Percentiles rank a stretch among this genome's conserved stretches.
Evolutionary conservation across 2,329 filamentous ascomycete genomes (phyloP).

Genomic region (Penicillium sp.): DNA sequence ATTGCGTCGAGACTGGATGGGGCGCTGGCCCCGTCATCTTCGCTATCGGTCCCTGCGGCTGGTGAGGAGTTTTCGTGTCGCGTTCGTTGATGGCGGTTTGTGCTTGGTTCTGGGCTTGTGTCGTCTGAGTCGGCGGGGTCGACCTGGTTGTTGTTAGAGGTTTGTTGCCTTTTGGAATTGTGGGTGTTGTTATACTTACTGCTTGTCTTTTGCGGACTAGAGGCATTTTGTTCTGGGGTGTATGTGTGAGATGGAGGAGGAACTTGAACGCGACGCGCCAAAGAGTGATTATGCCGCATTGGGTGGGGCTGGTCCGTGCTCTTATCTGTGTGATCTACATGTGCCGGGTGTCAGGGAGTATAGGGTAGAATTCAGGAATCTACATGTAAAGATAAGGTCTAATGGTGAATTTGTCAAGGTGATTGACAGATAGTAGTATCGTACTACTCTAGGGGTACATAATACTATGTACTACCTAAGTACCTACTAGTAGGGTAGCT

Average conservation of each 20-base stretch:
- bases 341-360: too few species aligned
- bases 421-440: too few species aligned
- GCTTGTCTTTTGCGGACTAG: constrained; percentile 35
- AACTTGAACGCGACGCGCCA: constrained; percentile 27
- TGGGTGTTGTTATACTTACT: constrained; percentile 20
- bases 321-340: constrained; percentile 16
- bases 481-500: too few species aligned
- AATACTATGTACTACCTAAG: too few species aligned
- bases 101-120: neutral
- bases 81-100: neutral
- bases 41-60: constrained; percentile 15
- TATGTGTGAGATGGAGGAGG: neutral
- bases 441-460: too few species aligned
- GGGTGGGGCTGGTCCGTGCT: constrained; percentile 24
- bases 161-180: neutral
- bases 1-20: constrained; percentile 45
- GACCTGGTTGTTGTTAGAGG: constrained; percentile 5
- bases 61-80: constrained; percentile 7
- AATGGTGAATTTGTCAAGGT: too few species aligned
- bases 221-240: constrained; percentile 26
- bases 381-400: too few species aligned
- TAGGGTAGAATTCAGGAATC: too few species aligned
- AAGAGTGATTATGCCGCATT: constrained; percentile 23
- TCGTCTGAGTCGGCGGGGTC: constrained; percentile 12
- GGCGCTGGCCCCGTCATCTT: constrained; percentile 24